A percentile compares a stretch with the other conserved stretches of the same genome.
Conservation (phyloP, 2,329 filamentous ascomycete species). For the Cytospora piceae region DNA sequence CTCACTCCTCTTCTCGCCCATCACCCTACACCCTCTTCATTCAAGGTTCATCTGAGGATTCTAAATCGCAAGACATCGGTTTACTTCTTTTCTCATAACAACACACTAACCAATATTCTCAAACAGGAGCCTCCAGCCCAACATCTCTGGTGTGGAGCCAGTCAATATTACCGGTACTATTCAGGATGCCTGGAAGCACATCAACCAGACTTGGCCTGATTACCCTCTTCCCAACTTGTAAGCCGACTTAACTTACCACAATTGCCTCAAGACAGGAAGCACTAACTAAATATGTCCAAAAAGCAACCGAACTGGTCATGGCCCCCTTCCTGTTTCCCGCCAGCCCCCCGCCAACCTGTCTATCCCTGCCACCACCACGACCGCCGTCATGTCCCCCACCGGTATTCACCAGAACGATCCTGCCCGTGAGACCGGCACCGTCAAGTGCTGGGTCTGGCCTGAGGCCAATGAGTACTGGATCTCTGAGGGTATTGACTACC, state of each 20-base stretch:
- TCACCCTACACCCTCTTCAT: no score
- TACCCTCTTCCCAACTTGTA: background rate
- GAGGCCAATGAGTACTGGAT: background rate
- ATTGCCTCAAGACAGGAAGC: background rate
- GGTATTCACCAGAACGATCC: background rate
- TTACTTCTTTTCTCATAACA: background rate
- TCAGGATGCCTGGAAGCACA: constrained; percentile 12
- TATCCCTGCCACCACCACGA: background rate
- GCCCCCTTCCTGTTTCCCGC: background rate
- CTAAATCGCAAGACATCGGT: background rate
- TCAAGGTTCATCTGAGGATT: no score
- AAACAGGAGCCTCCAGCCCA: constrained; percentile 1
- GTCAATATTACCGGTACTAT: constrained; percentile 19
- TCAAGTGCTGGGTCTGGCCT: background rate
- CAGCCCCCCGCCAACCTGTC: background rate
- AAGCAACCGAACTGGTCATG: background rate
- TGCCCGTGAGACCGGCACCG: background rate
- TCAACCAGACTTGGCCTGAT: constrained; percentile 3
- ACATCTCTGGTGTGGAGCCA: background rate
- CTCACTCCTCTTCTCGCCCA: no score
- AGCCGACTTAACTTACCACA: background rate
- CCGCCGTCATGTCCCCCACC: background rate
- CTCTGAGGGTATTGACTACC: background rate
- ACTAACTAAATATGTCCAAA: background rate
- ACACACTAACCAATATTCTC: background rate